Evolutionary conservation across 306 rosid species (phyloP).

Genomic region (Trifolium subterraneum): DNA sequence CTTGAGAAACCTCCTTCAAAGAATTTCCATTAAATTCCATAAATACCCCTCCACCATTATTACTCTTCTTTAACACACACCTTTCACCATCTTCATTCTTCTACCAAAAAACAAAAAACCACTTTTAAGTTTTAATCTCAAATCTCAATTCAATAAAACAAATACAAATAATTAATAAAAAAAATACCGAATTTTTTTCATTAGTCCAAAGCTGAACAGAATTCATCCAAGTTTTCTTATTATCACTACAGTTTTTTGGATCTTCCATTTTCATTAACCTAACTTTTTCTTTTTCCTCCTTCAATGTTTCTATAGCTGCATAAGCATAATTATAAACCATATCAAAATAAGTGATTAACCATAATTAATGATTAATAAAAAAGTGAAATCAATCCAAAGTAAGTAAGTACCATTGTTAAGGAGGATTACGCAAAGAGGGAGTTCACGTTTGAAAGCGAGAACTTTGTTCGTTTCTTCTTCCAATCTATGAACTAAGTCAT

Average conservation of each 20-base stretch:
- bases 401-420: constrained; percentile 63
- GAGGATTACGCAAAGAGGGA: constrained; percentile 76
- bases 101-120: constrained; percentile 39
- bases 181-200: constrained; percentile 47
- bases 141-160: background rate
- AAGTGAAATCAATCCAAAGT: too few species aligned
- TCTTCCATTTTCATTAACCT: constrained; percentile 48
- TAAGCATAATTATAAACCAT: background rate
- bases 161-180: background rate
- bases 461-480: constrained; percentile 75
- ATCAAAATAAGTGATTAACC: background rate
- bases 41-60: constrained; percentile 53
- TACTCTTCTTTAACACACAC: constrained; percentile 42
- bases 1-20: constrained; percentile 53
- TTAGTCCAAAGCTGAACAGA: constrained; percentile 78
- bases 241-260: constrained; percentile 48
- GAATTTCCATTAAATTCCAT: constrained; percentile 50
- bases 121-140: background rate
- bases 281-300: constrained; percentile 54
- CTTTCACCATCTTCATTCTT: constrained; percentile 60
- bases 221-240: constrained; percentile 63
- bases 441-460: constrained; percentile 84
- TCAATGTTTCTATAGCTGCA: constrained; percentile 69
- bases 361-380: background rate
- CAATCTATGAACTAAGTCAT: constrained; percentile 52